Evolutionary conservation across 1,284 basidiomycete genomes (phyloP).

Genomic region (Boletus sp.): DNA sequence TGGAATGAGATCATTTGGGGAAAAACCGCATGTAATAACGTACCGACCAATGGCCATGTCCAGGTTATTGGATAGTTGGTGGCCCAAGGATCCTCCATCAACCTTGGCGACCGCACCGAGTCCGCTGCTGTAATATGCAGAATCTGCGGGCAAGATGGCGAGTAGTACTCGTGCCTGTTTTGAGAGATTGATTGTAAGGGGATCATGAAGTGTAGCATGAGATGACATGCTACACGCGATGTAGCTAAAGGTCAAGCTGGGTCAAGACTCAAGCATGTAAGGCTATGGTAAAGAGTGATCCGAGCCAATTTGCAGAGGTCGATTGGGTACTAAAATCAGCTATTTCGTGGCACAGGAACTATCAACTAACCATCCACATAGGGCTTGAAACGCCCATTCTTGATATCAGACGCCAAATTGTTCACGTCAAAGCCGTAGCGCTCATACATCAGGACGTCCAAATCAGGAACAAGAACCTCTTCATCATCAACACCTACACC

Average conservation of each 20-base stretch:
- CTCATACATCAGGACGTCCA: too few relatives aligned
- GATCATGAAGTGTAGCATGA: constrained; percentile 34
- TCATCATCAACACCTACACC: too few relatives aligned
- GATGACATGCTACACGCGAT: constrained; percentile 21
- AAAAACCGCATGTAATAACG: not conserved
- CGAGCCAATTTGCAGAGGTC: too few relatives aligned
- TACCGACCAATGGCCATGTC: constrained; percentile 40
- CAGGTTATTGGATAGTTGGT: constrained; percentile 24
- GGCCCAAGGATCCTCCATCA: constrained; percentile 12
- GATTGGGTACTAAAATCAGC: too few relatives aligned
- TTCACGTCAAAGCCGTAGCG: too few relatives aligned
- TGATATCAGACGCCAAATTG: too few relatives aligned
- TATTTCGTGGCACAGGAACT: too few relatives aligned
- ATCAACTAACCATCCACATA: too few relatives aligned
- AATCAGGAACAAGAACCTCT: too few relatives aligned
- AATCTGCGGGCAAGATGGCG: constrained; percentile 44
- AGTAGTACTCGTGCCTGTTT: constrained; percentile 53
- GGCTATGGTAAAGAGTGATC: too few relatives aligned
- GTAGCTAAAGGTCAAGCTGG: not conserved
- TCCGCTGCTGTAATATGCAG: constrained; percentile 44
- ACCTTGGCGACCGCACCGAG: constrained; percentile 38
- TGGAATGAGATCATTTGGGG: not conserved
- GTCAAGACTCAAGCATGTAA: too few relatives aligned
- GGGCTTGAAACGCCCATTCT: too few relatives aligned
- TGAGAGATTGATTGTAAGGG: constrained; percentile 56